Base-by-base conservation (phyloP, 2,329 filamentous ascomycete species). In the Akanthomyces dipterigenus region DNA sequence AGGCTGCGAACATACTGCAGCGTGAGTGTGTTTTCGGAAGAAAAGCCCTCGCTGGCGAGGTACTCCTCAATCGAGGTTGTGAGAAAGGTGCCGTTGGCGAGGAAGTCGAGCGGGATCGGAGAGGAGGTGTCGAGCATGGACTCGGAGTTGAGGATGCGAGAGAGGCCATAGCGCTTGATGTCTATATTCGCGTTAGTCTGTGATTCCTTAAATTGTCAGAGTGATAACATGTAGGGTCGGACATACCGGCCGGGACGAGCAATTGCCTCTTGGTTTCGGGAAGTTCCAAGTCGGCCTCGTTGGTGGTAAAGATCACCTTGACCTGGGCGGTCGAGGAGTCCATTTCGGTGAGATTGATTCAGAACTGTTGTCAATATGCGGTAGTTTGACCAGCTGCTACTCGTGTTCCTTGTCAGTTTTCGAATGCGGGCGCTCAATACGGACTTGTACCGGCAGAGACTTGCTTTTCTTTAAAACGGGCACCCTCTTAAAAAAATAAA, bases 1-100 rank as follows among this genome's bases (percentile, higher is more conserved):
- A 97, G 79, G 65, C 92, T 95, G 69, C 92, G 88, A 40, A 97
- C 91, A 75, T 98, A 99, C 78, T 98, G 93, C 62, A 99, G 83
- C 40, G 88, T 89, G 57, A 99, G 78, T 4, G 89, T 93, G 5
- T 88, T 89, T 78, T 99, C 95, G 46, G 91, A 85, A 22, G 91
- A 96, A 64, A 98, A 87, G 55, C 93, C 93, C 70, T 95, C 90
- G 64, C 87, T 80, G 18, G 87, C 87, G 63, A 99, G 85, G 76
- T 96, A 96, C 70, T 97, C 90, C 72, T 96, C 91, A 66, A 99
- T 85, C 20, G 90, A 91, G 28, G 92, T 90, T 64, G 90, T 88
- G 56, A 99, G 84, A 75, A 96, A 97, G 70, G 89, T 88, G 73
- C 95, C 95, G 75, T 97, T 95, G 76, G 96, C 88, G 68, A 99